phyloP scores from a whole-genome alignment of 805 yeast species.

The Candida sithepensis region DNA sequence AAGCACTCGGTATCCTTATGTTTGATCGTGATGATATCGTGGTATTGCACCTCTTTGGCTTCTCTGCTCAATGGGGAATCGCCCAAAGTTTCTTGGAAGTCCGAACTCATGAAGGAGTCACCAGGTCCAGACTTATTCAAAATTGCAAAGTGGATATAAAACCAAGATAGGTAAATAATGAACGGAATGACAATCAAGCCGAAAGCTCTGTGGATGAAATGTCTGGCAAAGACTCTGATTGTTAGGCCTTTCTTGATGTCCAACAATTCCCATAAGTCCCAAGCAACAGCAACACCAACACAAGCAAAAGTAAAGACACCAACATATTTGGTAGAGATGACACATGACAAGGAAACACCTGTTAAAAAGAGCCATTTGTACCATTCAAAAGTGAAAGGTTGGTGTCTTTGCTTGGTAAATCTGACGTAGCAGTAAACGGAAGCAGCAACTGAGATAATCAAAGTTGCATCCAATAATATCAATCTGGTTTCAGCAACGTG shows the following conservation, averaged over 20 bases:
- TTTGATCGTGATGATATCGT: conserved; percentile 71
- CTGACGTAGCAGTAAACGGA: conserved; percentile 75
- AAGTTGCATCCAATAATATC: conserved; percentile 87
- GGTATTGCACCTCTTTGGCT: conserved; percentile 68
- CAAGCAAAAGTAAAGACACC: conserved; percentile 90
- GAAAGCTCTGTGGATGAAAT: conserved; percentile 69
- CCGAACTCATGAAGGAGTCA: conserved; percentile 90
- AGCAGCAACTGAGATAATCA: conserved; percentile 77
- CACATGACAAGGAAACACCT: conserved; percentile 84
- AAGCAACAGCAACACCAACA: conserved; percentile 79
- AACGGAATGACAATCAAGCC: conserved; percentile 78
- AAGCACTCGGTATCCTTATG: conserved; percentile 78
- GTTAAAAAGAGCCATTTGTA: conserved; percentile 83
- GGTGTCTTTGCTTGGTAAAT: conserved; percentile 65
- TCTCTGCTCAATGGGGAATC: conserved; percentile 76
- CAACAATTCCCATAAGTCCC: conserved; percentile 85
- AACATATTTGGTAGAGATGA: conserved; percentile 92
- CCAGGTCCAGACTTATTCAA: conserved; percentile 92
- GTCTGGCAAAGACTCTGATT: conserved; percentile 54
- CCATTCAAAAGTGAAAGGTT: conserved; percentile 73
- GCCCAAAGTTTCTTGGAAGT: conserved; percentile 86
- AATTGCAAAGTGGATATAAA: conserved; percentile 83
- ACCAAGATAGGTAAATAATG: conserved; percentile 80
- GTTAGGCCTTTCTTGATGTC: conserved; percentile 68
- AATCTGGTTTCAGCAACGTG: conserved; percentile 88